A percentile compares a stretch with the other conserved stretches of the same genome.
Conservation (phyloP, 225 moss, liverwort and hornwort genomes). For the Polytrichum commune region DNA sequence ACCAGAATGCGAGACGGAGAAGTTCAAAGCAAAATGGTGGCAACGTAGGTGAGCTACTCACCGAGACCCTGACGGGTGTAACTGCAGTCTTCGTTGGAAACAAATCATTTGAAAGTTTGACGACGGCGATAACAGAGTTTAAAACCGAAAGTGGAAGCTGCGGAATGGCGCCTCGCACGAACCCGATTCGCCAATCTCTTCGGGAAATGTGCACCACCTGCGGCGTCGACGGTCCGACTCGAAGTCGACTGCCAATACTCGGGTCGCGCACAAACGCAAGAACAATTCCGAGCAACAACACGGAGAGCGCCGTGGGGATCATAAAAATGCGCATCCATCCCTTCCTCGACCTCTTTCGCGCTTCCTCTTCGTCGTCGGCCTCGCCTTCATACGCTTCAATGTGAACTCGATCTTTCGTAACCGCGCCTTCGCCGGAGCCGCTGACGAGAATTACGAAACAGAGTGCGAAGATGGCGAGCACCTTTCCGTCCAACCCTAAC, state of each 20-base stretch:
- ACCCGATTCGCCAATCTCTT: constrained; percentile 76
- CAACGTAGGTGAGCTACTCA: constrained; percentile 3
- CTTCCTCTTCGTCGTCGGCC: neutral
- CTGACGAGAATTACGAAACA: constrained; percentile 61
- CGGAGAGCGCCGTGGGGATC: constrained; percentile 70
- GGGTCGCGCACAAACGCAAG: constrained; percentile 65
- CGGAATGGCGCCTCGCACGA: constrained; percentile 68
- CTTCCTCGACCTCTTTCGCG: neutral
- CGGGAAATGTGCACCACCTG: constrained; percentile 43
- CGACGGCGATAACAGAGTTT: constrained; percentile 78
- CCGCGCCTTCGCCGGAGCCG: constrained; percentile 51
- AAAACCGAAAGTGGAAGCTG: constrained; percentile 77
- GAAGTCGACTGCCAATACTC: constrained; percentile 35
- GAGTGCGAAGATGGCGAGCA: constrained; percentile 55
- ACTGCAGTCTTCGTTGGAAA: constrained; percentile 68
- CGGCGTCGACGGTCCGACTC: constrained; percentile 61
- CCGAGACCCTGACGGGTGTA: constrained; percentile 52
- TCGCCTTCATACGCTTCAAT: constrained; percentile 15
- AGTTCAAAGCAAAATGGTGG: no score
- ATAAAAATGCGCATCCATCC: constrained; percentile 29
- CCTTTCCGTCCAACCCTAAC: constrained; percentile 64
- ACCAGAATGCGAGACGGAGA: no score
- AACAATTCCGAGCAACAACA: constrained; percentile 60
- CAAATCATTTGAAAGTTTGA: constrained; percentile 77
- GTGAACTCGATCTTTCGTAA: constrained; percentile 22